Percentiles rank a stretch among this genome's conserved stretches.
Conservation (phyloP, 2,329 filamentous ascomycete genomes). For the Talaromyces albobiverticillius region DNA sequence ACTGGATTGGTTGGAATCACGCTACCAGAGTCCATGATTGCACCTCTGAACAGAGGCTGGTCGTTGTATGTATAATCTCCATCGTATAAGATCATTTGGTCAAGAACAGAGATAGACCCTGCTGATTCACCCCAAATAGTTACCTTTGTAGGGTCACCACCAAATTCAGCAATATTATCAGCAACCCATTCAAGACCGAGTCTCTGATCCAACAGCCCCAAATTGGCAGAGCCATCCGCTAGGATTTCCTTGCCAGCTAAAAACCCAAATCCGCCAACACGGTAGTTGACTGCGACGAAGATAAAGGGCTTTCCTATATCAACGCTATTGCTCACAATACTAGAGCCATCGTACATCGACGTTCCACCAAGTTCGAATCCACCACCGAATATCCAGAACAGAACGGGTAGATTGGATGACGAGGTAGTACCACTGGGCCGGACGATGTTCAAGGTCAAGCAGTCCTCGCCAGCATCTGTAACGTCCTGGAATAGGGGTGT, state of each 20-base stretch:
- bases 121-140: constrained; percentile 77
- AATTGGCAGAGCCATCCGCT: constrained; percentile 64
- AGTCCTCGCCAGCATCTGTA: constrained; percentile 60
- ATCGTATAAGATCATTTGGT: constrained; percentile 72
- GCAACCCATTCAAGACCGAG: constrained; percentile 72
- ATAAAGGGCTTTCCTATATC: constrained; percentile 62
- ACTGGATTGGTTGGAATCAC: constrained; percentile 61
- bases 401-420: constrained; percentile 59
- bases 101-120: constrained; percentile 68
- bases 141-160: constrained; percentile 73
- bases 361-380: constrained; percentile 51
- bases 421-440: constrained; percentile 57
- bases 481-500: constrained; percentile 58
- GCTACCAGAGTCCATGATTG: constrained; percentile 73
- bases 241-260: constrained; percentile 66
- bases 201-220: constrained; percentile 71
- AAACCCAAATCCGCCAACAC: constrained; percentile 72
- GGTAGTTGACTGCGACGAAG: constrained; percentile 76
- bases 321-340: constrained; percentile 38
- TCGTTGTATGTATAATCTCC: constrained; percentile 74
- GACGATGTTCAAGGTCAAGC: constrained; percentile 59
- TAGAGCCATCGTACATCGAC: constrained; percentile 33
- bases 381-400: constrained; percentile 71
- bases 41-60: constrained; percentile 69
- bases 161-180: constrained; percentile 73